Conservation (phyloP, 2,329 filamentous ascomycete genomes). For the Ophiostoma ulmi region DNA sequence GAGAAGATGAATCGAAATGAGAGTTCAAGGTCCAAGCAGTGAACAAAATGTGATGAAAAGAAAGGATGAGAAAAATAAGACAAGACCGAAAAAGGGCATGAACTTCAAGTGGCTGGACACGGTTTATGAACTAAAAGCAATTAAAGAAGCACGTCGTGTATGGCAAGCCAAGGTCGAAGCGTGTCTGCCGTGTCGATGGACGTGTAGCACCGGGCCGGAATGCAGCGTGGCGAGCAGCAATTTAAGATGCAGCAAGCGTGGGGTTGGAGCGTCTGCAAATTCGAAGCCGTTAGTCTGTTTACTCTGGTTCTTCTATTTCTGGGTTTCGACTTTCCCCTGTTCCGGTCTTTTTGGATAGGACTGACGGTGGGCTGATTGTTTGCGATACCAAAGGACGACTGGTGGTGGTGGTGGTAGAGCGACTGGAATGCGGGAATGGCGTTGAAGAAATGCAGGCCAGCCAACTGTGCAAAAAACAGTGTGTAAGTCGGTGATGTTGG, state of each 20-base stretch:
- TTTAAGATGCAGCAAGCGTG: constrained; percentile 17
- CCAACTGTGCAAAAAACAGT: background rate
- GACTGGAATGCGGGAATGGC: constrained; percentile 12
- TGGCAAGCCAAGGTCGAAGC: background rate
- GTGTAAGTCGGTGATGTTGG: background rate
- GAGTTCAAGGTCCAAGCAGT: background rate
- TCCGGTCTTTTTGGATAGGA: constrained; percentile 7
- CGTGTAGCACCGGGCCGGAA: constrained; percentile 19
- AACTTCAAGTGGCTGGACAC: background rate
- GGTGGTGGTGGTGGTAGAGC: background rate
- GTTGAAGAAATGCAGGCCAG: constrained; percentile 9
- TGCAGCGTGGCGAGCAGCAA: constrained; percentile 20
- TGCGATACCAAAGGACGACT: constrained; percentile 3
- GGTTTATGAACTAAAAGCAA: background rate
- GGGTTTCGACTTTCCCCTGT: background rate
- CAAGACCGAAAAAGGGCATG: background rate
- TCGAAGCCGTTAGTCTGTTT: background rate
- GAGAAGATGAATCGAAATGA: background rate
- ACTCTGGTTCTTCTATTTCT: background rate
- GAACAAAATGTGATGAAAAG: background rate
- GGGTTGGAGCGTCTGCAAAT: constrained; percentile 3
- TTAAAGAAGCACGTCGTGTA: constrained; percentile 3
- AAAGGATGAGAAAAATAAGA: background rate
- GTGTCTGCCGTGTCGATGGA: constrained; percentile 12
- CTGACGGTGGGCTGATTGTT: background rate